Conservation (phyloP, 441 rosid genomes). For the Erysimum cheiri region DNA sequence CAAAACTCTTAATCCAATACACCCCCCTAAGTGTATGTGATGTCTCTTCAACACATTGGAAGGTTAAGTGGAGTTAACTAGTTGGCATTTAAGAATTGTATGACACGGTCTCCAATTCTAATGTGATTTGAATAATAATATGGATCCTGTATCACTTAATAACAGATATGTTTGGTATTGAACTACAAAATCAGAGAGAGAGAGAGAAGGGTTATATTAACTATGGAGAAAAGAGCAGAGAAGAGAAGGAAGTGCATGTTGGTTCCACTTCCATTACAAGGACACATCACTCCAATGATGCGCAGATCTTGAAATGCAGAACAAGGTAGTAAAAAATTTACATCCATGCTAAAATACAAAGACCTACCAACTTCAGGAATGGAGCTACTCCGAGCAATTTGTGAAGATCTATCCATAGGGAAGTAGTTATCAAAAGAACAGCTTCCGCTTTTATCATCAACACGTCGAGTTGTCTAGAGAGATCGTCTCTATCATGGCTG, state of each 20-base stretch:
- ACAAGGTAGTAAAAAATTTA: slow-evolving; percentile 28
- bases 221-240: neutral
- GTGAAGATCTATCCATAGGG: neutral
- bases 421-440: slow-evolving; percentile 11
- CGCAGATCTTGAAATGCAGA: slow-evolving; percentile 31
- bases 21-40: no score
- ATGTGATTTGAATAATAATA: no score
- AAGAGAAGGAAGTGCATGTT: slow-evolving; percentile 40
- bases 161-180: no score
- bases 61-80: no score
- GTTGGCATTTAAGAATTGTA: no score
- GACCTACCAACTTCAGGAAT: neutral
- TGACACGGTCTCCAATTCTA: no score
- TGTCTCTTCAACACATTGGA: no score
- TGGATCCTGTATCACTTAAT: no score
- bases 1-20: no score
- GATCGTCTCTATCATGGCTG: slow-evolving; percentile 20
- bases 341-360: slow-evolving; percentile 17
- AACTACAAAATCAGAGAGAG: neutral
- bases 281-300: slow-evolving; percentile 52
- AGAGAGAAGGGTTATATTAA: neutral
- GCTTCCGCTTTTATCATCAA: slow-evolving; percentile 44
- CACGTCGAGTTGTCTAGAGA: slow-evolving; percentile 43
- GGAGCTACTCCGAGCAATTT: neutral
- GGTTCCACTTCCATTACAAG: slow-evolving; percentile 45